These are phyloP conservation scores for Zopfochytrium polystomum DNA, from an alignment of 371 early-diverging fungal genomes.

Conservation along the genomic window DNA sequence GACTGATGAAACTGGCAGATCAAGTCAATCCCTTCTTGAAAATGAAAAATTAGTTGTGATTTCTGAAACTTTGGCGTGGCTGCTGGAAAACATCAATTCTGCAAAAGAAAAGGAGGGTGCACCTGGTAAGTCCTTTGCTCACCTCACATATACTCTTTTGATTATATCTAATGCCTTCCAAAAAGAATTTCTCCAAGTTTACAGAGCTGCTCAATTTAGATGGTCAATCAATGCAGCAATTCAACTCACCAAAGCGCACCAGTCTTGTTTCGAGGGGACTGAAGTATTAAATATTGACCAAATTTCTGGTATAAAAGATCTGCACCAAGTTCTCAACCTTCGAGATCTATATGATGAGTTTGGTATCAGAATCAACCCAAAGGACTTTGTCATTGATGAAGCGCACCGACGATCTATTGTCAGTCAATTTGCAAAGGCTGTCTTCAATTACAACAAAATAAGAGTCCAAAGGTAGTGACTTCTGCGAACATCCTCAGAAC, in stretches of 20 bases:
- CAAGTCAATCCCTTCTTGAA: slow-evolving; percentile 2
- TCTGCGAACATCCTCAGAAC: slow-evolving; percentile 8
- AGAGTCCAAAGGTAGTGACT: slow-evolving; percentile 10
- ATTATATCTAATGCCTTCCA: no score
- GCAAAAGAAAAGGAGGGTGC: slow-evolving; percentile 14
- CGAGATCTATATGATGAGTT: slow-evolving; percentile 27
- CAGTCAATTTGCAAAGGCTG: slow-evolving; percentile 30
- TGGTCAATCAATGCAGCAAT: slow-evolving; percentile 21
- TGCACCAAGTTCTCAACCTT: slow-evolving; percentile 4
- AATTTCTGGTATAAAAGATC: not conserved
- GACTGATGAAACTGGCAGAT: not conserved
- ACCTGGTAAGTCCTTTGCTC: slow-evolving; percentile 9
- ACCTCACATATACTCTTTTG: no score
- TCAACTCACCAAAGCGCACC: slow-evolving; percentile 1
- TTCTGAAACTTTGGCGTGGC: slow-evolving; percentile 30
- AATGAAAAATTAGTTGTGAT: slow-evolving; percentile 21
- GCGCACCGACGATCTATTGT: slow-evolving; percentile 14
- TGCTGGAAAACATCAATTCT: slow-evolving; percentile 29
- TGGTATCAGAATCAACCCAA: slow-evolving; percentile 18
- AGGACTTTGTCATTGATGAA: slow-evolving; percentile 13
- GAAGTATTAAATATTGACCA: slow-evolving; percentile 5
- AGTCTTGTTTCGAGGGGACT: not conserved
- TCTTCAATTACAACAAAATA: slow-evolving; percentile 28
- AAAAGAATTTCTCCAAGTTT: no score
- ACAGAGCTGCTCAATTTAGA: not conserved